Conservation (phyloP, 163 green algal genomes). For the Scenedesmus sp. region DNA sequence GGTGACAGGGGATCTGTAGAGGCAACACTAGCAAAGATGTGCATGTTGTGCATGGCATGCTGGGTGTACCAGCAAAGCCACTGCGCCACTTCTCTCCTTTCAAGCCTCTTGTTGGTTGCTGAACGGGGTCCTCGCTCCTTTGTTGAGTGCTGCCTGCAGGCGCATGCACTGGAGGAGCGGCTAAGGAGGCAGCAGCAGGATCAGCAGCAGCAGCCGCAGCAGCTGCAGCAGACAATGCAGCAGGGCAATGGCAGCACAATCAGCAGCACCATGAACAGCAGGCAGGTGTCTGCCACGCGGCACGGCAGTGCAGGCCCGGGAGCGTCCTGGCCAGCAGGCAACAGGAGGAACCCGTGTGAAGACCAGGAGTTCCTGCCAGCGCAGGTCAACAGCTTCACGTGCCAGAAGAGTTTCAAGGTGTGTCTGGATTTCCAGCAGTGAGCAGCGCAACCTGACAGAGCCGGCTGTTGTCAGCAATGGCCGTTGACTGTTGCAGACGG, state of each 20-base stretch:
- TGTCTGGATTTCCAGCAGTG: not conserved
- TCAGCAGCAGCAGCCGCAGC: constrained; percentile 32
- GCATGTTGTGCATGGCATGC: no score
- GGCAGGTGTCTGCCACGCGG: not conserved
- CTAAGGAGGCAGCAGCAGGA: constrained; percentile 18
- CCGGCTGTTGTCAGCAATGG: not conserved
- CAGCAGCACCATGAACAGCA: constrained; percentile 2
- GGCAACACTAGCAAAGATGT: not conserved
- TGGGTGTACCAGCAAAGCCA: no score
- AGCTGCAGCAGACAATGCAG: constrained; percentile 19
- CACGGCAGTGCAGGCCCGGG: constrained; percentile 9
- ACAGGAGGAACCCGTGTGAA: constrained; percentile 58
- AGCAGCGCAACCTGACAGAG: no score
- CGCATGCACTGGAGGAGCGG: constrained; percentile 41
- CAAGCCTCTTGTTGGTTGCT: not conserved
- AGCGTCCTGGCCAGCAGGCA: constrained; percentile 41
- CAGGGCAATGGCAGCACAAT: not conserved
- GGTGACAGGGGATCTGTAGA: constrained; percentile 29
- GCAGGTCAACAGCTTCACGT: constrained; percentile 62
- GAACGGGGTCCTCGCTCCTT: not conserved
- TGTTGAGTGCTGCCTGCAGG: constrained; percentile 16
- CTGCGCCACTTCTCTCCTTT: not conserved
- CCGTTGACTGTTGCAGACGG: not conserved
- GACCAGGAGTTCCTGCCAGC: constrained; percentile 62
- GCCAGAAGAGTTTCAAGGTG: constrained; percentile 83